Evolutionary conservation across 2,329 filamentous ascomycete genomes (phyloP), one percentile per base, ranked within the genome.

Genomic region (Saccharata proteae): DNA sequence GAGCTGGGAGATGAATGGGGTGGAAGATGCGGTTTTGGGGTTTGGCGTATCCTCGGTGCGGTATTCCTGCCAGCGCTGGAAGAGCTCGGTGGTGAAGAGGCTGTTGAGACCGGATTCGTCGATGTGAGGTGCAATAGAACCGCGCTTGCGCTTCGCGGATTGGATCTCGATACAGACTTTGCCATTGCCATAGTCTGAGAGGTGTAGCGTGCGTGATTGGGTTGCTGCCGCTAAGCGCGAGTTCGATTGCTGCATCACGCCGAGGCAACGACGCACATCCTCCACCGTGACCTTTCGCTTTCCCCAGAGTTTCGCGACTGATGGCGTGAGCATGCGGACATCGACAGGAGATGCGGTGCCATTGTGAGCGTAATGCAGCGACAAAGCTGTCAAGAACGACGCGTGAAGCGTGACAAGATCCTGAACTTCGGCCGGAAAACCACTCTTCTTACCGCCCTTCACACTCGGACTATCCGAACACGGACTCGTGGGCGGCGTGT

Each of bases 1-100:
- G 5, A 81, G 61, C 16, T 62, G 58, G 21, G 55, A 48, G 26
- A 82, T 50, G 40, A 78, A 82, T 42, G 80, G 79, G 22, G 62
- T 58, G 12, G 51, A 52, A 14, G 33, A 35, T 6, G 27, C 19
- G n/a, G 28, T 35, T 13, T 35, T 31, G 11, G 27, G 27, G 45
- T 74, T 68, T 1, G 78, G 55, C 13, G 32, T 30, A 6, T 49
- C 22, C 42, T 46, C 15, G 58, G 58, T 48, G 35, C 17, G 6
- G 52, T 59, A 62, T 29, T 50, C 48, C 6, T 45, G 51, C 64
- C 64, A 73, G 9, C 59, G 43, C 11, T 52, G 41, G 26, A 62
- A 54, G 25, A 73, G 40, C 9, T 56, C 54, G 11, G 57, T 47
- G 38, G 67, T 64, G 42, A 75, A 75, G 23, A 55, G 50, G 13